Percentiles rank a stretch among this genome's conserved stretches.
These are phyloP conservation scores for Candida maltosa DNA, from an alignment of 805 yeast species.

Conservation along the genomic window DNA sequence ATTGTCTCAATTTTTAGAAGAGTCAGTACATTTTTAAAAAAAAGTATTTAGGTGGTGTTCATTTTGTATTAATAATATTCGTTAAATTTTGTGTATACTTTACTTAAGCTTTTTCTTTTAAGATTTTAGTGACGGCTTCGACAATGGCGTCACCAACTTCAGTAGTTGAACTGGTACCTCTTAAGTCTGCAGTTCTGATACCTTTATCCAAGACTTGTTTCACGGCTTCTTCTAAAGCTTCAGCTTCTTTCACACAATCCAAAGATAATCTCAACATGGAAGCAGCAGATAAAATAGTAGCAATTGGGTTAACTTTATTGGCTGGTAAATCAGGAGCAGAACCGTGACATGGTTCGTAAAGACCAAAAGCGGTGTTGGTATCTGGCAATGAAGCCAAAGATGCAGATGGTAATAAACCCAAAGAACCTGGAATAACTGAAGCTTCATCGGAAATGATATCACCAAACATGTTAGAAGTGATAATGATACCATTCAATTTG, in stretches of 20 bases:
- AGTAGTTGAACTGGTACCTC: constrained; percentile 76
- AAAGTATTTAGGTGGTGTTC: too few relatives aligned
- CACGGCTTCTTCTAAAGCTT: constrained; percentile 86
- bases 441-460: constrained; percentile 98
- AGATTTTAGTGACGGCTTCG: constrained; percentile 58
- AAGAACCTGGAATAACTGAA: constrained; percentile 94
- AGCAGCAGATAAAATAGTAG: constrained; percentile 92
- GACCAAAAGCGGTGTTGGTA: constrained; percentile 88
- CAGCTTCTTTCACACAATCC: constrained; percentile 79
- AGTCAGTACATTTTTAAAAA: too few relatives aligned
- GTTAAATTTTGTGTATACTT: too few relatives aligned
- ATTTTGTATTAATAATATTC: too few relatives aligned
- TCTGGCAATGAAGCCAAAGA: constrained; percentile 97
- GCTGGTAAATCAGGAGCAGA: constrained; percentile 91
- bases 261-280: constrained; percentile 95
- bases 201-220: constrained; percentile 76
- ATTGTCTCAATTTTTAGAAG: too few relatives aligned
- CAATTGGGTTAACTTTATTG: constrained; percentile 92
- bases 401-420: constrained; percentile 94
- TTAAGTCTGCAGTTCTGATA: constrained; percentile 86
- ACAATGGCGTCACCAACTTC: constrained; percentile 97
- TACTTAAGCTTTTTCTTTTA: constrained; percentile 19
- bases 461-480: constrained; percentile 97
- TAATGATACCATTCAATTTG: constrained; percentile 84
- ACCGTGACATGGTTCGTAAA: constrained; percentile 98